These are phyloP conservation scores for Chaetomium strumarium DNA, from an alignment of 2,329 filamentous ascomycete genomes.

Conservation along the genomic window DNA sequence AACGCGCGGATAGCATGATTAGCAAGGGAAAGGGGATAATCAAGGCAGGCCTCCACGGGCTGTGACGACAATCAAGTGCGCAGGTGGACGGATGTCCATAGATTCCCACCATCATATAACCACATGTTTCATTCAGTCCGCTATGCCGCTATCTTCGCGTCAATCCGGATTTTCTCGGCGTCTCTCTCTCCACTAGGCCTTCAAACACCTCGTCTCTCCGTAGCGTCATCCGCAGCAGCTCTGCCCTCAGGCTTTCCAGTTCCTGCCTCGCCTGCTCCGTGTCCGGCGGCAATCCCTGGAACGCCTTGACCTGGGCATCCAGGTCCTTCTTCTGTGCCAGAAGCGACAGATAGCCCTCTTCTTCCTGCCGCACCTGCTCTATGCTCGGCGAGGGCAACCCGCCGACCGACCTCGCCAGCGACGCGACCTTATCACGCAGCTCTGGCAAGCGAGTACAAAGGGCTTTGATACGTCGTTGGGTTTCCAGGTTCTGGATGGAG, in stretches of 20 bases:
- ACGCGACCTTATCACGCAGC: constrained; percentile 49
- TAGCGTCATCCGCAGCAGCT: constrained; percentile 55
- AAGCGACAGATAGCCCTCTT: constrained; percentile 53
- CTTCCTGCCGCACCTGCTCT: constrained; percentile 52
- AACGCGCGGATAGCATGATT: constrained; percentile 11
- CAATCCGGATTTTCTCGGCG: constrained; percentile 38
- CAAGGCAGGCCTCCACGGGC: background rate
- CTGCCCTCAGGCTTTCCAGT: constrained; percentile 59
- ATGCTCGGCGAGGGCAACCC: constrained; percentile 41
- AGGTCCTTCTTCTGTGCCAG: constrained; percentile 53
- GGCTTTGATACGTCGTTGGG: constrained; percentile 64
- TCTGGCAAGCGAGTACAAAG: constrained; percentile 62
- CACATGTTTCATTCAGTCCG: background rate
- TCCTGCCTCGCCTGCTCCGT: constrained; percentile 61
- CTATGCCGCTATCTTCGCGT: constrained; percentile 7
- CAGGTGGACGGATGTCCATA: background rate
- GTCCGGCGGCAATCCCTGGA: constrained; percentile 68
- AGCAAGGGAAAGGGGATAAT: constrained; percentile 2
- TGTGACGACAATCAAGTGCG: background rate
- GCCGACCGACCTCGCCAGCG: constrained; percentile 32
- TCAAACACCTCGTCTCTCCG: constrained; percentile 72
- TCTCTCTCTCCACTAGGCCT: constrained; percentile 58
- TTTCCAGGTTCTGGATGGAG: constrained; percentile 65
- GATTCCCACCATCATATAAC: background rate
- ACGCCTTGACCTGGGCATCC: constrained; percentile 57